Evolutionary conservation across 2,329 filamentous ascomycete species (phyloP).

Genomic region (Raffaelea albimanens): DNA sequence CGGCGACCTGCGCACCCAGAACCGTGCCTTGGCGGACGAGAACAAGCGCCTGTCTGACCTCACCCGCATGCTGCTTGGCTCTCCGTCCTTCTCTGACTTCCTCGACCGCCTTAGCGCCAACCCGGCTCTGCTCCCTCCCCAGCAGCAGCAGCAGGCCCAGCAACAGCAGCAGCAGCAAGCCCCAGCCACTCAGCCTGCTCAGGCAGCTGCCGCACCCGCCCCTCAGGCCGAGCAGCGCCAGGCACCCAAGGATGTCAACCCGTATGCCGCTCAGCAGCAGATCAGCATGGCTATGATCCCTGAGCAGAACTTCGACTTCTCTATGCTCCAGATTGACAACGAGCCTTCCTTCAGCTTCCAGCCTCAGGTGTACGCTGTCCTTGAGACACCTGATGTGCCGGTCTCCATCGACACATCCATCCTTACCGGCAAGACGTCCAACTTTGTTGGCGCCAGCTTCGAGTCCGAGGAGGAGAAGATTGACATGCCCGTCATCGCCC

Average conservation of each 20-base stretch:
- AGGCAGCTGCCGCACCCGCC: neutral
- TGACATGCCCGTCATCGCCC: slow-evolving; percentile 44
- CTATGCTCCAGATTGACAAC: slow-evolving; percentile 54
- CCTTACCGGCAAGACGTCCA: slow-evolving; percentile 63
- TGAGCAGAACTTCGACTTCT: slow-evolving; percentile 67
- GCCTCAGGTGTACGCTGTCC: slow-evolving; percentile 57
- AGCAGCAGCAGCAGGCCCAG: slow-evolving; percentile 26
- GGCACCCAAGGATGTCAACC: slow-evolving; percentile 57
- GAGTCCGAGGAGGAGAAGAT: slow-evolving; percentile 44
- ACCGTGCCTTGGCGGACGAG: slow-evolving; percentile 73
- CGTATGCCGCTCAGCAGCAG: slow-evolving; percentile 51
- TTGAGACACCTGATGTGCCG: slow-evolving; percentile 25
- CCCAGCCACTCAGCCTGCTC: slow-evolving; percentile 14
- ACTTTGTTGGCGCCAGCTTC: slow-evolving; percentile 37
- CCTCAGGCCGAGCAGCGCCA: slow-evolving; percentile 21
- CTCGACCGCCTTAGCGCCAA: slow-evolving; percentile 61
- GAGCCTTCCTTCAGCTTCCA: slow-evolving; percentile 48
- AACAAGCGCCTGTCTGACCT: slow-evolving; percentile 72
- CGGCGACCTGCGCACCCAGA: slow-evolving; percentile 70
- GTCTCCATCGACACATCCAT: slow-evolving; percentile 45
- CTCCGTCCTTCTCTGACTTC: slow-evolving; percentile 73
- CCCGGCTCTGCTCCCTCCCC: slow-evolving; percentile 25
- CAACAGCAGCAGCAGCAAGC: slow-evolving; percentile 24
- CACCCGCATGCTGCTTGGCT: slow-evolving; percentile 72
- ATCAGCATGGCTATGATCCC: slow-evolving; percentile 78